Conservation (phyloP, 495 filamentous ascomycete genomes). For the Penicillium lagena region DNA sequence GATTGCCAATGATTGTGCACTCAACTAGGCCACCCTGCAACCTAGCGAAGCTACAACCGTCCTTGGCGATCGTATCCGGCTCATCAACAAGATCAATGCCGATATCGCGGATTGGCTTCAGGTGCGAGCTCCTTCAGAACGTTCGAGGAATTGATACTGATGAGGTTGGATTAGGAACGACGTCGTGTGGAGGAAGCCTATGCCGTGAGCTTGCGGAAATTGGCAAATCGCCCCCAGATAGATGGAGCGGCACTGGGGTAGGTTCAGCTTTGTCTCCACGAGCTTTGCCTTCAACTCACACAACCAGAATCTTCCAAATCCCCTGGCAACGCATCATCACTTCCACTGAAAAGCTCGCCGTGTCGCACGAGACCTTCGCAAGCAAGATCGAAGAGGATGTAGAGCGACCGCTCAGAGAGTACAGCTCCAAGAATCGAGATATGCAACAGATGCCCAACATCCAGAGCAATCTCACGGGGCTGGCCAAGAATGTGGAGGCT, state of each 20-base stretch:
- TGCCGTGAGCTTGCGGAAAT: constrained; percentile 73
- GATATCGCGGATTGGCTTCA: constrained; percentile 97
- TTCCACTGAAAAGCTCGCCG: constrained; percentile 71
- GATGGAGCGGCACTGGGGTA: constrained; percentile 80
- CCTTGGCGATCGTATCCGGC: constrained; percentile 80
- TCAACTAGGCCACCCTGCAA: constrained; percentile 66
- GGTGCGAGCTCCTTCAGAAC: constrained; percentile 45
- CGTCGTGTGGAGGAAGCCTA: constrained; percentile 90
- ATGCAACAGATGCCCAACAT: constrained; percentile 80
- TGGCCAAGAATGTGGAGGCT: constrained; percentile 79
- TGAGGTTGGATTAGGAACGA: constrained; percentile 60
- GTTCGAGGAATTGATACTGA: constrained; percentile 7
- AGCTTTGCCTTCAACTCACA: neutral
- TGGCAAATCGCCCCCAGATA: constrained; percentile 62
- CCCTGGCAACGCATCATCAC: constrained; percentile 90
- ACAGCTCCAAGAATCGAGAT: constrained; percentile 65
- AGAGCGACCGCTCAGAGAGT: constrained; percentile 75
- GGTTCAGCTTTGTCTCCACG: constrained; percentile 12
- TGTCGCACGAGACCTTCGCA: constrained; percentile 78
- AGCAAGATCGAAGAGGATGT: constrained; percentile 86
- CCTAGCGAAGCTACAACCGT: constrained; percentile 79
- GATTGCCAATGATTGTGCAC: constrained; percentile 7
- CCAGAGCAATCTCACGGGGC: constrained; percentile 67
- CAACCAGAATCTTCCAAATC: constrained; percentile 70
- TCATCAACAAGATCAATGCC: constrained; percentile 78